Base-by-base conservation (phyloP, 1,139 yeast species). In the Zygoascus sp. region DNA sequence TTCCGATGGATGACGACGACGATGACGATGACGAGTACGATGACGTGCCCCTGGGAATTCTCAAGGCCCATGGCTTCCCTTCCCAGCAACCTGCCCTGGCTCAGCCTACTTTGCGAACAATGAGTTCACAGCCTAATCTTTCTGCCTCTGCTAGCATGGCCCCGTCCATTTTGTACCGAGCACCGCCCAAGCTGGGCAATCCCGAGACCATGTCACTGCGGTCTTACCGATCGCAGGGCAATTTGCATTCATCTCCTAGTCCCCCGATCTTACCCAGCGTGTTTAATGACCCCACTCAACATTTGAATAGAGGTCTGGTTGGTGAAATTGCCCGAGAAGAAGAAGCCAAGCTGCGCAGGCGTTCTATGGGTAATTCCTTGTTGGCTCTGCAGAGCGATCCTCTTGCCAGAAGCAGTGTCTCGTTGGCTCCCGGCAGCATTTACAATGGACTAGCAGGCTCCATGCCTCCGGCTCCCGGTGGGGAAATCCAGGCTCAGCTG, bases 321-420 rank as follows among this genome's bases (percentile, higher is more conserved):
- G 72, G 68, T 13, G 72, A 67, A 49, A 69, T 69, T 49, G 67
- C 69, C n/a, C 58, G 62, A 5, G 72, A 66, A 44, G 71, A 69
- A 48, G 69, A 68, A 34, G 65, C 67, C 32, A 65, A 65, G 52
- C 49, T 54, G 23, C 57, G 62, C 11, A 59, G 72, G 22, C 59
- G 61, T 10, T 50, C 54, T 5, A 36, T 41, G 45, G 55, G 53
- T 36, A 48, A 52, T 32, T 20, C 30, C 11, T 38, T 50, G 15
- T 32, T 43, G 7, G 49, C 30, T 15, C 6, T 32, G 20, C 37
- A 30, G 23, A n/a, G 32, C 10, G 43, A 40, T n/a, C 36, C 17
- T 28, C 10, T 21, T 11, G 4, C 22, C 20, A 21, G 43, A 28
- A 30, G 30, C 20, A 17, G 9, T 9, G 23, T 19, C 2, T 28